A percentile compares a stretch with the other conserved stretches of the same genome.
Evolutionary conservation across 768 basidiomycete genomes (phyloP).

Genomic region (Mrakia frigida): DNA sequence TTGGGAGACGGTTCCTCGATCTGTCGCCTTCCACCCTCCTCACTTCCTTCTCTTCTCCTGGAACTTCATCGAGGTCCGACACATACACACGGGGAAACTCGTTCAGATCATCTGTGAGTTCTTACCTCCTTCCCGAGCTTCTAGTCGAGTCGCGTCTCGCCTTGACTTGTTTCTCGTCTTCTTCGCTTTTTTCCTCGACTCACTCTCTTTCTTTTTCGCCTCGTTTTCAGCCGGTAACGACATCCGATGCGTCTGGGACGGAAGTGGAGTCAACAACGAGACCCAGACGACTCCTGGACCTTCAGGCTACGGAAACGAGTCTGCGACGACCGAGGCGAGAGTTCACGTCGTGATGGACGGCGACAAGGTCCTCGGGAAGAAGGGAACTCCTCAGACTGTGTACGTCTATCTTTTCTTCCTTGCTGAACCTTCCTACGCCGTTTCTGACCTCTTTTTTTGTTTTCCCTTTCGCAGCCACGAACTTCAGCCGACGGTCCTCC

Average conservation of each 20-base stretch:
- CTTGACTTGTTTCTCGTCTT: neutral
- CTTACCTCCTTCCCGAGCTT: slow-evolving; percentile 34
- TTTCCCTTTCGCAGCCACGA: slow-evolving; percentile 4
- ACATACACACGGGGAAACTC: slow-evolving; percentile 48
- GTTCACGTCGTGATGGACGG: slow-evolving; percentile 30
- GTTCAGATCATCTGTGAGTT: slow-evolving; percentile 41
- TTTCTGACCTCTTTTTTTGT: neutral
- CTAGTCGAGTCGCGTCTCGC: too few species aligned
- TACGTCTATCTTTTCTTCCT: neutral
- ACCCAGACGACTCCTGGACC: slow-evolving; percentile 19
- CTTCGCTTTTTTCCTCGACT: slow-evolving; percentile 65
- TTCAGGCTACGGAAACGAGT: slow-evolving; percentile 26
- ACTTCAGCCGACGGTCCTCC: slow-evolving; percentile 26
- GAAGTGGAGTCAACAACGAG: slow-evolving; percentile 39
- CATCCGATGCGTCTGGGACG: slow-evolving; percentile 85
- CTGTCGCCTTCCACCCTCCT: slow-evolving; percentile 81
- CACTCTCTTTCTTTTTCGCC: slow-evolving; percentile 53
- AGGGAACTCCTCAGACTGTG: slow-evolving; percentile 25
- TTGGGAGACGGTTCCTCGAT: slow-evolving; percentile 89
- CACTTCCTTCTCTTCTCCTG: slow-evolving; percentile 82
- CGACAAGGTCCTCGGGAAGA: slow-evolving; percentile 17
- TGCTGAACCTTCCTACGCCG: too few species aligned
- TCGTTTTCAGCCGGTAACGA: slow-evolving; percentile 57
- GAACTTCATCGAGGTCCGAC: slow-evolving; percentile 84
- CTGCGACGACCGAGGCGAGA: slow-evolving; percentile 26